A percentile compares a stretch with the other conserved stretches of the same genome.
Evolutionary conservation across 106 monocot species (phyloP).

Genomic region (Allium cepa): DNA sequence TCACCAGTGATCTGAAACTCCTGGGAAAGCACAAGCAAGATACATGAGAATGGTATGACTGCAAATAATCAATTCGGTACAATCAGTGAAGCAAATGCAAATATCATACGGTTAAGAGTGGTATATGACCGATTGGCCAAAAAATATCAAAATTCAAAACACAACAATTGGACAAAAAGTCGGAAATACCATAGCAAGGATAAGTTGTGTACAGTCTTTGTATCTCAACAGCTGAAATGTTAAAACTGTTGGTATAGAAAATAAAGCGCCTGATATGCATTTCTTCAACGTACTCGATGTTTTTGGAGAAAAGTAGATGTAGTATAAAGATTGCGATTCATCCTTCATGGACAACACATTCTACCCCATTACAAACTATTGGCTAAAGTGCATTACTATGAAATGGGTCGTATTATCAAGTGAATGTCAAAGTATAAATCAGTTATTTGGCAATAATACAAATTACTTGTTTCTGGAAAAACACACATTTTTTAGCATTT

Average conservation of each 20-base stretch:
- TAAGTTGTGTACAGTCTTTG: no score
- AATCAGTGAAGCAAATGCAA: not conserved
- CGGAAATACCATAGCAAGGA: no score
- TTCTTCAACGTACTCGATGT: no score
- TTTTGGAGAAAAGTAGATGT: no score
- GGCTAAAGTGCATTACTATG: not conserved
- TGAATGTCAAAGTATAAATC: not conserved
- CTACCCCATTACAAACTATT: not conserved
- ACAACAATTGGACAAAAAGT: no score
- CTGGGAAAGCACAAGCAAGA: slow-evolving; percentile 9
- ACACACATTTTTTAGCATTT: no score
- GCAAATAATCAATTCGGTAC: not conserved
- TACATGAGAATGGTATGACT: slow-evolving; percentile 6
- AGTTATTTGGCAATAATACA: not conserved
- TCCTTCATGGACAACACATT: no score
- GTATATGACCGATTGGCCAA: not conserved
- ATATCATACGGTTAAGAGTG: not conserved
- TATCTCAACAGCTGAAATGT: not conserved
- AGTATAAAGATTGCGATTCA: no score
- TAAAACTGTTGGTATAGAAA: not conserved
- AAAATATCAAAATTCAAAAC: not conserved
- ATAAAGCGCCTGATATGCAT: no score
- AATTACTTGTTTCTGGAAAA: no score
- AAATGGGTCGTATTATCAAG: not conserved
- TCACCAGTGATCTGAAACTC: slow-evolving; percentile 8